These are phyloP conservation scores for Cystodermella granulosa DNA, from an alignment of 1,284 basidiomycete genomes.

Conservation along the genomic window DNA sequence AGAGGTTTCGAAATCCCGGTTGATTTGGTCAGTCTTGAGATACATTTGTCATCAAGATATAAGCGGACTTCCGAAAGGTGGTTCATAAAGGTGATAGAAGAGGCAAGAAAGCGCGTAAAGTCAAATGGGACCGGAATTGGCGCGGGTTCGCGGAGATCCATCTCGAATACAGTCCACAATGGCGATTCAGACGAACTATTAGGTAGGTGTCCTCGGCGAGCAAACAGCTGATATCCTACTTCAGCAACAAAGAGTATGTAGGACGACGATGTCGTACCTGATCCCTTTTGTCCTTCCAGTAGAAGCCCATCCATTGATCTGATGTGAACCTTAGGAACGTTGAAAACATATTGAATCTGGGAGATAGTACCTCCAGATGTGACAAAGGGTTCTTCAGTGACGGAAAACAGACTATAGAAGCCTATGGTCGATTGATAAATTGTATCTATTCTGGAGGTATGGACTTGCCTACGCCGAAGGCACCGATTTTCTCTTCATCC, in stretches of 20 bases:
- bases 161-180: constrained; percentile 85
- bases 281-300: constrained; percentile 92
- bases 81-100: constrained; percentile 92
- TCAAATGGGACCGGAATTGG: constrained; percentile 83
- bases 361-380: constrained; percentile 64
- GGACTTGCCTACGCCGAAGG: constrained; percentile 72
- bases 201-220: constrained; percentile 67
- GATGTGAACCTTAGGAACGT: background rate
- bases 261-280: constrained; percentile 39
- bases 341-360: background rate
- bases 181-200: constrained; percentile 31
- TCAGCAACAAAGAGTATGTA: background rate
- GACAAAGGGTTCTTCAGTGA: constrained; percentile 92
- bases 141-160: constrained; percentile 79
- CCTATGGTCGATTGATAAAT: constrained; percentile 39
- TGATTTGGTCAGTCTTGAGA: constrained; percentile 72
- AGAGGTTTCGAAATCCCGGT: constrained; percentile 55
- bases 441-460: too few species aligned
- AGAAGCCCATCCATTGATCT: constrained; percentile 93
- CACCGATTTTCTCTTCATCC: constrained; percentile 80
- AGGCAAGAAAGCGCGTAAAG: constrained; percentile 84
- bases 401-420: constrained; percentile 76
- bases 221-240: constrained; percentile 50
- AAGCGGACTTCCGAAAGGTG: constrained; percentile 74
- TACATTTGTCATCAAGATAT: constrained; percentile 72